Percentiles rank a stretch among this genome's conserved stretches.
Evolutionary conservation across 805 yeast species (phyloP).

Genomic region (Cyberlindnera maclurae): DNA sequence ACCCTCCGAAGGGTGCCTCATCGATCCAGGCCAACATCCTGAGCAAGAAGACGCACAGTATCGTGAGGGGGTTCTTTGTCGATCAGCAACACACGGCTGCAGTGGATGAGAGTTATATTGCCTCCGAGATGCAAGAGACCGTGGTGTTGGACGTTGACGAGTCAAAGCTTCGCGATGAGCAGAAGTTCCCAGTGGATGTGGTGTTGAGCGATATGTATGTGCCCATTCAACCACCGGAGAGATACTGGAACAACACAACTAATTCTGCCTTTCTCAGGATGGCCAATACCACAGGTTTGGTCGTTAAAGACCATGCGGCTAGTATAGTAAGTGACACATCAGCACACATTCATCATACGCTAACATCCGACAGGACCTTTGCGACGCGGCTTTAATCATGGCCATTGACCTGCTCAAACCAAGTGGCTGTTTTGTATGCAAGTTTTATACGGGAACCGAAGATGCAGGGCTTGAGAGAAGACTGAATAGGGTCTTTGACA

Average conservation of each 20-base stretch:
- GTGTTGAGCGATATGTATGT: slow-evolving; percentile 81
- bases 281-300: slow-evolving; percentile 83
- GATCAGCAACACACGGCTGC: slow-evolving; percentile 5
- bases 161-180: slow-evolving; percentile 1
- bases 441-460: slow-evolving; percentile 78
- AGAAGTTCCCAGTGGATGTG: slow-evolving; percentile 45
- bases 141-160: slow-evolving; percentile 6
- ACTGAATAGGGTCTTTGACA: slow-evolving; percentile 49
- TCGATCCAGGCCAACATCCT: slow-evolving; percentile 86
- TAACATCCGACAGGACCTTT: slow-evolving; percentile 46
- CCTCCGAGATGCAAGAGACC: slow-evolving; percentile 20
- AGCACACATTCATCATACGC: too few species aligned
- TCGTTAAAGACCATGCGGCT: slow-evolving; percentile 71
- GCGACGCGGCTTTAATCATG: slow-evolving; percentile 82
- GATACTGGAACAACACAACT: slow-evolving; percentile 58
- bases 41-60: slow-evolving; percentile 52
- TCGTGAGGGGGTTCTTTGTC: slow-evolving; percentile 44
- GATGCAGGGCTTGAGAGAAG: slow-evolving; percentile 58
- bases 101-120: slow-evolving; percentile 24
- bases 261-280: slow-evolving; percentile 82
- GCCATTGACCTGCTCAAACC: slow-evolving; percentile 64
- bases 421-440: slow-evolving; percentile 73
- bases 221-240: slow-evolving; percentile 45
- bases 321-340: slow-evolving; percentile 51
- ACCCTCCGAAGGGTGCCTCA: slow-evolving; percentile 76